A percentile compares a stretch with the other conserved stretches of the same genome.
Evolutionary conservation across 441 rosid species (phyloP).

Genomic region (Iberis amara): DNA sequence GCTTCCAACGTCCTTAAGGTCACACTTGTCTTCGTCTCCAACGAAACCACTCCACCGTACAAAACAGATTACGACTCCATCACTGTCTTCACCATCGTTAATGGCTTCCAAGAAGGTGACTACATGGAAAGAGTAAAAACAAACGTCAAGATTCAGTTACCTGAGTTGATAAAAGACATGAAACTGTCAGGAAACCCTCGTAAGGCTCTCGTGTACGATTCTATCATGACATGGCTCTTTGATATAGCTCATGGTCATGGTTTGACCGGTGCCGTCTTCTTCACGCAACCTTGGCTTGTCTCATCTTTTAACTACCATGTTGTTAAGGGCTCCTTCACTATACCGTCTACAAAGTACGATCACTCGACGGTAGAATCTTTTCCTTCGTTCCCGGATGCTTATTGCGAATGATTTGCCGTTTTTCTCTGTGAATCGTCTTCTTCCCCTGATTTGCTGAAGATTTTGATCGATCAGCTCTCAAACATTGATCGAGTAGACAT

Average conservation of each 20-base stretch:
- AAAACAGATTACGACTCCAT: too few relatives aligned
- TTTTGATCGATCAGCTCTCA: constrained; percentile 47
- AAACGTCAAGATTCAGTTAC: background rate
- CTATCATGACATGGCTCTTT: constrained; percentile 34
- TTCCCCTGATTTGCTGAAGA: constrained; percentile 43
- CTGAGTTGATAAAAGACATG: constrained; percentile 23
- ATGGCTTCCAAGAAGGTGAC: too few relatives aligned
- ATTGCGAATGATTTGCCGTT: constrained; percentile 55
- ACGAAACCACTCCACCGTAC: constrained; percentile 20
- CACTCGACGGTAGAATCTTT: constrained; percentile 29
- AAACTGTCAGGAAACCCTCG: constrained; percentile 21
- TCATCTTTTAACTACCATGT: constrained; percentile 33
- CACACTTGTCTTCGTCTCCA: constrained; percentile 32
- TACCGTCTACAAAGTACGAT: constrained; percentile 23
- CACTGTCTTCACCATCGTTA: too few relatives aligned
- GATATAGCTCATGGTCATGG: constrained; percentile 34
- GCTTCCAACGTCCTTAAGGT: constrained; percentile 36
- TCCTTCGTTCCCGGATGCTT: constrained; percentile 37
- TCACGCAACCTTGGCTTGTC: constrained; percentile 43
- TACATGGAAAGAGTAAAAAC: too few relatives aligned
- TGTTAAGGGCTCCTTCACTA: constrained; percentile 18
- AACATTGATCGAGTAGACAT: constrained; percentile 53
- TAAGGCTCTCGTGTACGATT: constrained; percentile 36
- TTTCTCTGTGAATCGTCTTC: constrained; percentile 38
- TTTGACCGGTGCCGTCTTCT: constrained; percentile 26